Evolutionary conservation across 2,329 filamentous ascomycete genomes (phyloP).

Genomic region (Claviceps citrina): DNA sequence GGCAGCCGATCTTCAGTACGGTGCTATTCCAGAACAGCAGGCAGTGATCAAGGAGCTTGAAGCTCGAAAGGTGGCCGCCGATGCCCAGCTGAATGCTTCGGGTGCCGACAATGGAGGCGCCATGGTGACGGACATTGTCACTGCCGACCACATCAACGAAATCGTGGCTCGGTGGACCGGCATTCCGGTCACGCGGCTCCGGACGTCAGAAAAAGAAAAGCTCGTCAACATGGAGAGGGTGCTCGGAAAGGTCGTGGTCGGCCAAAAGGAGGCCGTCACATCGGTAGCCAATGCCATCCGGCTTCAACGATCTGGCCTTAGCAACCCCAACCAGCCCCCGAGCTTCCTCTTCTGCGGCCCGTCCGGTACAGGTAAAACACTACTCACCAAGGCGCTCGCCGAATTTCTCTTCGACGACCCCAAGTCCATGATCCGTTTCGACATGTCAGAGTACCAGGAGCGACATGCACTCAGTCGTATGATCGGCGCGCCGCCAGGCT

Average conservation of each 20-base stretch:
- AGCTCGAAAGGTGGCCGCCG: slow-evolving; percentile 60
- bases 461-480: slow-evolving; percentile 88
- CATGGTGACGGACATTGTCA: slow-evolving; percentile 83
- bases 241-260: slow-evolving; percentile 71
- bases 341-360: slow-evolving; percentile 98
- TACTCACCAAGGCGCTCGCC: slow-evolving; percentile 89
- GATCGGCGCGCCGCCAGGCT: slow-evolving; percentile 94
- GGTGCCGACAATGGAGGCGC: slow-evolving; percentile 47
- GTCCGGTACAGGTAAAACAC: slow-evolving; percentile 93
- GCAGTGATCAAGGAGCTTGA: slow-evolving; percentile 67
- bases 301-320: slow-evolving; percentile 82
- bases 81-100: slow-evolving; percentile 47
- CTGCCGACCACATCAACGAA: slow-evolving; percentile 96
- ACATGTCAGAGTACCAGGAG: slow-evolving; percentile 99
- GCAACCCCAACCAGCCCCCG: slow-evolving; percentile 90
- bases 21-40: slow-evolving; percentile 88
- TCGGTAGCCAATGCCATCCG: slow-evolving; percentile 94
- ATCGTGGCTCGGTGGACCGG: slow-evolving; percentile 97
- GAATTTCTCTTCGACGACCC: slow-evolving; percentile 97
- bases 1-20: slow-evolving; percentile 90
- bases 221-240: slow-evolving; percentile 92
- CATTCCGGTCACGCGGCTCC: slow-evolving; percentile 86
- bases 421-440: slow-evolving; percentile 96
- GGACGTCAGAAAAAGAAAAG: slow-evolving; percentile 95
- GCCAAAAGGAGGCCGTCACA: slow-evolving; percentile 82